These are phyloP conservation scores for Capsicum baccatum DNA, from an alignment of 257 asterid species.

Conservation along the genomic window DNA sequence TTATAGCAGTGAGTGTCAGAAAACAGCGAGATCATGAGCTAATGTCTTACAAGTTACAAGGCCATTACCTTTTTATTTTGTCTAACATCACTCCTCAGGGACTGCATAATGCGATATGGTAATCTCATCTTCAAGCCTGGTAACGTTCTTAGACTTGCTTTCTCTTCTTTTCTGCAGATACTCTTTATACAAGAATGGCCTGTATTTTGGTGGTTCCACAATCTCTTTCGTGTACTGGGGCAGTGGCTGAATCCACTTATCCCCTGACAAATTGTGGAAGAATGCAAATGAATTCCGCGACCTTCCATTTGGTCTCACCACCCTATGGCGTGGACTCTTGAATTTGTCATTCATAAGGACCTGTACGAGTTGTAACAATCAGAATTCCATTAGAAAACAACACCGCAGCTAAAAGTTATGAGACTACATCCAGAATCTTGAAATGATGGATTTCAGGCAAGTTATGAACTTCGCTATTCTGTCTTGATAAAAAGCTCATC, in stretches of 20 bases:
- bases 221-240: constrained; percentile 48
- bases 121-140: constrained; percentile 30
- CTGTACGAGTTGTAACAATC: constrained; percentile 28
- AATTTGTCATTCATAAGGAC: constrained; percentile 52
- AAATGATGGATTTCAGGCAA: not conserved
- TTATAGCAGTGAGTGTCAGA: not conserved
- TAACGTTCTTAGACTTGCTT: constrained; percentile 56
- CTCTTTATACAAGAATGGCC: constrained; percentile 49
- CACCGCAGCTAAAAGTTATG: not conserved
- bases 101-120: constrained; percentile 25
- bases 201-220: constrained; percentile 50
- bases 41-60: not conserved
- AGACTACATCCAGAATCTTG: not conserved
- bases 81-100: not conserved
- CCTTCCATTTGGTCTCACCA: constrained; percentile 45
- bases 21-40: not conserved
- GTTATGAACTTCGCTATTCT: not conserved
- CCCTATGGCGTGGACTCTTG: constrained; percentile 64
- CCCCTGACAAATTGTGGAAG: constrained; percentile 55
- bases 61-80: not conserved
- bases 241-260: constrained; percentile 60
- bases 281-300: constrained; percentile 48
- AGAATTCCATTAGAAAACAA: not conserved
- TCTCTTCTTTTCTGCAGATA: constrained; percentile 47
- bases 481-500: not conserved